Evolutionary conservation across 768 basidiomycete species (phyloP).

Genomic region (Steccherinum ochraceum): DNA sequence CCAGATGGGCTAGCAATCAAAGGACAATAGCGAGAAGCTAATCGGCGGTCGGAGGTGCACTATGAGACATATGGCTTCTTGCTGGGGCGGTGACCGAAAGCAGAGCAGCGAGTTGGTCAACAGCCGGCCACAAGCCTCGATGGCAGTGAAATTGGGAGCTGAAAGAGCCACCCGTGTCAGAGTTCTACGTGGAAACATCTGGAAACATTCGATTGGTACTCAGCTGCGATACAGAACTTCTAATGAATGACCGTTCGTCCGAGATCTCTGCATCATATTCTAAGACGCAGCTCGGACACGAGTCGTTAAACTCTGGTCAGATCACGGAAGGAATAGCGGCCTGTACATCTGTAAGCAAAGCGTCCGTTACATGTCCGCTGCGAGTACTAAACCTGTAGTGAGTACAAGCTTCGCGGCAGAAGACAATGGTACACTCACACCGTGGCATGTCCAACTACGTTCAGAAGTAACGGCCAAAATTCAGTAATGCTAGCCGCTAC

Average conservation of each 20-base stretch:
- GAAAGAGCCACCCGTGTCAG: too few relatives aligned
- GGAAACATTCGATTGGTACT: too few relatives aligned
- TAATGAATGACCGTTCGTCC: background rate
- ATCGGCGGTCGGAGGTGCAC: too few relatives aligned
- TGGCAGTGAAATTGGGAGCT: too few relatives aligned
- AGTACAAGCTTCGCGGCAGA: background rate
- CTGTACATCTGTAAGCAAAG: background rate
- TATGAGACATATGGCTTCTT: too few relatives aligned
- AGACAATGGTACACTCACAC: too few relatives aligned
- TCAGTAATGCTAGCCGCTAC: background rate
- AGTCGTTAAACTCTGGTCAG: background rate
- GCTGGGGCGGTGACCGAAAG: too few relatives aligned
- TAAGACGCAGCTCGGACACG: background rate
- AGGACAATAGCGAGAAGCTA: too few relatives aligned
- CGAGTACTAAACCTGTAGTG: background rate
- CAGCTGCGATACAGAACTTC: background rate
- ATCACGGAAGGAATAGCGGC: background rate
- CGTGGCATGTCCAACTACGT: background rate
- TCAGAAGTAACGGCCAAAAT: background rate
- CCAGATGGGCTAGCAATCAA: too few relatives aligned
- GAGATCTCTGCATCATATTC: background rate
- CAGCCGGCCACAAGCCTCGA: too few relatives aligned
- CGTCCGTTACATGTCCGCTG: background rate
- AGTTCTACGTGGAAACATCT: too few relatives aligned
- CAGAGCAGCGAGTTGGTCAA: too few relatives aligned